Conservation (phyloP, 2,329 filamentous ascomycete species). For the Diaporthe sp. region DNA sequence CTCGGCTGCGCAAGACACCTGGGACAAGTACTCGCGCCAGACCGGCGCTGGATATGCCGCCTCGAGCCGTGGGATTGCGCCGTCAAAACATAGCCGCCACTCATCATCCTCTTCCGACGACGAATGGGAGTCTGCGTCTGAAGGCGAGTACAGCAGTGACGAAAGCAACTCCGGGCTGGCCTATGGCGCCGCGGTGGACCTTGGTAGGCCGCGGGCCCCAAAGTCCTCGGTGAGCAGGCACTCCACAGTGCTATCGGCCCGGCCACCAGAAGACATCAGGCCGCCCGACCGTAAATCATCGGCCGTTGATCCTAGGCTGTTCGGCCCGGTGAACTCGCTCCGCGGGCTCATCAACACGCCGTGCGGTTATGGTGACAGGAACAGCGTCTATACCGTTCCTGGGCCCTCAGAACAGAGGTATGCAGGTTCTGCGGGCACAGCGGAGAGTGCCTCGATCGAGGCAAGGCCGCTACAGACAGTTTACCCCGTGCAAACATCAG, state of each 20-base stretch:
- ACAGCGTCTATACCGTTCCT: constrained; percentile 37
- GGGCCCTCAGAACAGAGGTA: constrained; percentile 38
- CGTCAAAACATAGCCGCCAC: constrained; percentile 49
- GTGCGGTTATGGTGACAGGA: constrained; percentile 62
- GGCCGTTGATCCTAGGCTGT: constrained; percentile 67
- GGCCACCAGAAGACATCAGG: constrained; percentile 33
- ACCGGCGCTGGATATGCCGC: constrained; percentile 46
- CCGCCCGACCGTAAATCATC: constrained; percentile 53
- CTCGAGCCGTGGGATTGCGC: constrained; percentile 49
- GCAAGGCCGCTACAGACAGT: constrained; percentile 67
- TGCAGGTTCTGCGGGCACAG: constrained; percentile 40
- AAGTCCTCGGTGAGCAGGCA: constrained; percentile 20
- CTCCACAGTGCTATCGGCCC: background rate
- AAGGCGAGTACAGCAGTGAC: constrained; percentile 56
- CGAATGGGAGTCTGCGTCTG: constrained; percentile 68
- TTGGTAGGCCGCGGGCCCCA: constrained; percentile 43
- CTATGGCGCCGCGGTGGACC: constrained; percentile 51
- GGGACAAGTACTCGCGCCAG: constrained; percentile 54
- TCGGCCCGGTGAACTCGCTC: constrained; percentile 71
- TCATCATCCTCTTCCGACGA: constrained; percentile 56
- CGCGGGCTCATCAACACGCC: constrained; percentile 65
- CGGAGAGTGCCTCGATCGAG: constrained; percentile 49
- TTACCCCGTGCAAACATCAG: constrained; percentile 73
- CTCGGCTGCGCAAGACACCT: constrained; percentile 51
- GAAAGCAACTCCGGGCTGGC: constrained; percentile 52